A percentile compares a stretch with the other conserved stretches of the same genome.
phyloP scores from a whole-genome alignment of 164 flowering plant genomes.

The Vitis riparia region DNA sequence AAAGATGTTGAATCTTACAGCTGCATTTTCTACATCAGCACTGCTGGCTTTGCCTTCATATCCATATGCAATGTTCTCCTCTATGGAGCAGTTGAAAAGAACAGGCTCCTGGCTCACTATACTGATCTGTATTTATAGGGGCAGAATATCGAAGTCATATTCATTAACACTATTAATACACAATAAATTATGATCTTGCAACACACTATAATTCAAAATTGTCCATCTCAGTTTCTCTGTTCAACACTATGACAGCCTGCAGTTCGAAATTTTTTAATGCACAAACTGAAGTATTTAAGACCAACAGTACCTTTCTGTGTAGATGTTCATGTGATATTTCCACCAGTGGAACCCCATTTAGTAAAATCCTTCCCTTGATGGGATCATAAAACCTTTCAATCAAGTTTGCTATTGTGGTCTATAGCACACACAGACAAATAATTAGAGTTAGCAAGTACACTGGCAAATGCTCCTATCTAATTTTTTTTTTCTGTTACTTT shows the following conservation, averaged over 20 bases:
- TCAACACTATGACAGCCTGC: too few species aligned
- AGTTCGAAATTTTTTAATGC: too few species aligned
- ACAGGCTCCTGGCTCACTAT: conserved; percentile 98
- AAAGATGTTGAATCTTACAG: conserved; percentile 49
- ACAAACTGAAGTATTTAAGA: not conserved
- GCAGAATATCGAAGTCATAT: not conserved
- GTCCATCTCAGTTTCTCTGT: too few species aligned
- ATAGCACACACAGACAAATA: conserved; percentile 20
- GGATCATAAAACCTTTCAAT: conserved; percentile 98
- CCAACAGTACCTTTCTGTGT: conserved; percentile 70
- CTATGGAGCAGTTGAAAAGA: conserved; percentile 92
- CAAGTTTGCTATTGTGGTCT: conserved; percentile 96
- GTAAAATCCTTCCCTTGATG: conserved; percentile 69
- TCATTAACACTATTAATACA: too few species aligned
- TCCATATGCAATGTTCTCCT: conserved; percentile 96
- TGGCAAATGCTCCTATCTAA: not conserved
- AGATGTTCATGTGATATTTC: conserved; percentile 88
- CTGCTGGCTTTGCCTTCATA: conserved; percentile 65
- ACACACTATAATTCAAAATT: too few species aligned
- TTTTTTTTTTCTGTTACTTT: too few species aligned
- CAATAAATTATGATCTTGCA: too few species aligned
- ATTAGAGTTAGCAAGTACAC: not conserved
- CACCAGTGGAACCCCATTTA: conserved; percentile 78
- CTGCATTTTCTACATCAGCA: conserved; percentile 77
- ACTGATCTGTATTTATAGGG: conserved; percentile 59